Evolutionary conservation across 305 asterid species (phyloP).

Genomic region (Solanum hybrid): DNA sequence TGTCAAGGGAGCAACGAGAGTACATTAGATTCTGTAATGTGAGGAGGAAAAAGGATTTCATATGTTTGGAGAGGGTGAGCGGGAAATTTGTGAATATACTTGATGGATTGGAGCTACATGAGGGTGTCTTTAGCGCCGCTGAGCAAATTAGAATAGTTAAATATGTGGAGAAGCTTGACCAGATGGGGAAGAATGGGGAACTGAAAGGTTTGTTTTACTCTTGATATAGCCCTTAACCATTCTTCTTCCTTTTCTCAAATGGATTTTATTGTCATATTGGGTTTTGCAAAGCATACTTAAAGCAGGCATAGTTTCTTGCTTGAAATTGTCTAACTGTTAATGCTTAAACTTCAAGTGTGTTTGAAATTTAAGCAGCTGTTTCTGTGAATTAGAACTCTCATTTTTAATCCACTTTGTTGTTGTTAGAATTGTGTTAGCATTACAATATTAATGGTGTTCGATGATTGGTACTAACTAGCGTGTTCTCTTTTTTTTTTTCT

Average conservation of each 20-base stretch:
- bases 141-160: conserved; percentile 82
- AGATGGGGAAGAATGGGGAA: conserved; percentile 63
- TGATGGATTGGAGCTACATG: conserved; percentile 81
- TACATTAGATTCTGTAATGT: conserved; percentile 50
- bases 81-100: conserved; percentile 59
- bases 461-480: background rate
- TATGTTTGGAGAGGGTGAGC: conserved; percentile 58
- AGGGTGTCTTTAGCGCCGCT: conserved; percentile 72
- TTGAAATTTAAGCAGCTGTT: background rate
- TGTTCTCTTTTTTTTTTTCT: background rate
- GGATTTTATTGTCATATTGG: background rate
- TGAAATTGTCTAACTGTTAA: background rate
- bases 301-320: background rate
- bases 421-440: background rate
- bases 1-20: conserved; percentile 82
- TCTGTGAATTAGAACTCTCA: background rate
- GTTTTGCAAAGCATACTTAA: background rate
- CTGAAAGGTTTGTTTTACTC: conserved; percentile 48
- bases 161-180: conserved; percentile 48
- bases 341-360: background rate
- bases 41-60: conserved; percentile 61
- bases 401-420: background rate
- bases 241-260: background rate
- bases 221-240: background rate
- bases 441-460: background rate